Conservation (phyloP, 2,329 filamentous ascomycete genomes). For the Phialophora expanda region DNA sequence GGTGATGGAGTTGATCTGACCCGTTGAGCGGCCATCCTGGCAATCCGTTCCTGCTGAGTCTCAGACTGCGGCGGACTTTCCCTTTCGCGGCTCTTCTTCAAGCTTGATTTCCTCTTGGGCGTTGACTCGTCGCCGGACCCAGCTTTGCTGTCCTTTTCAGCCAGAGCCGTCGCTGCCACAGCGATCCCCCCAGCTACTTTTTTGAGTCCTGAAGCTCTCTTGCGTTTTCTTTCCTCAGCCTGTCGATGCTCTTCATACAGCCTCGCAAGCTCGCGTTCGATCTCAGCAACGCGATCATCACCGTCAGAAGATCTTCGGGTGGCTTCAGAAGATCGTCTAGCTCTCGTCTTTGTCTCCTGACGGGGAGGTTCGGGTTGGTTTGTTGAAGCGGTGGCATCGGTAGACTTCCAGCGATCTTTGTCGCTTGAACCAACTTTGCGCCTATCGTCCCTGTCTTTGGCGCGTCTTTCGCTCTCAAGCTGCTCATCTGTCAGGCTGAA, state of each 20-base stretch:
- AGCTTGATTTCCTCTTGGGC: slow-evolving; percentile 41
- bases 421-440: slow-evolving; percentile 38
- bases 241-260: slow-evolving; percentile 37
- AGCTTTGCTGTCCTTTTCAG: slow-evolving; percentile 29
- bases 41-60: slow-evolving; percentile 39
- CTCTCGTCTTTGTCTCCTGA: background rate
- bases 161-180: slow-evolving; percentile 41
- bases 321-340: slow-evolving; percentile 11
- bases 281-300: slow-evolving; percentile 34
- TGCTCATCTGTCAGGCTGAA: slow-evolving; percentile 65
- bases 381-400: slow-evolving; percentile 13
- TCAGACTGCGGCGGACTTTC: slow-evolving; percentile 22
- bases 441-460: slow-evolving; percentile 41
- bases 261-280: slow-evolving; percentile 37
- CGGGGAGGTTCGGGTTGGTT: background rate
- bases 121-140: slow-evolving; percentile 40
- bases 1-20: slow-evolving; percentile 44
- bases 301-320: slow-evolving; percentile 22
- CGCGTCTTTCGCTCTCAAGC: slow-evolving; percentile 51
- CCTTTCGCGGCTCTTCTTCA: slow-evolving; percentile 36
- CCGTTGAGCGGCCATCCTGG: slow-evolving; percentile 43
- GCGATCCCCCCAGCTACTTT: slow-evolving; percentile 57
- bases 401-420: slow-evolving; percentile 35
- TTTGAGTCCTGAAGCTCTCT: slow-evolving; percentile 41
- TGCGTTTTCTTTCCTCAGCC: slow-evolving; percentile 27